Evolutionary conservation across 805 yeast genomes (phyloP), one percentile per base, ranked within the genome.

Genomic region (Yarrowia bubula): DNA sequence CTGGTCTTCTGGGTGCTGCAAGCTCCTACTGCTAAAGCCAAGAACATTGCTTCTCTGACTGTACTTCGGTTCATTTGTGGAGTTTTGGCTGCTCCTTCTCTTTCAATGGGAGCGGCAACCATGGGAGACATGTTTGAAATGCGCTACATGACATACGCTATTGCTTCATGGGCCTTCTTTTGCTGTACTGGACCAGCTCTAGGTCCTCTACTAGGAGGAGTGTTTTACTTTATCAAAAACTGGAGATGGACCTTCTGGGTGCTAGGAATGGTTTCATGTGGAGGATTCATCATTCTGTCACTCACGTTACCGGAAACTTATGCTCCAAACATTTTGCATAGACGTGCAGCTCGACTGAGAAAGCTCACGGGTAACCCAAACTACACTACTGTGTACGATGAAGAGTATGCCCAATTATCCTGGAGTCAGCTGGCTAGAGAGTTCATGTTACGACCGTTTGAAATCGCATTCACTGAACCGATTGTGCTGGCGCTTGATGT

Each of bases 51-150:
- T 8, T 83, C 82, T 0, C 72, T 85, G 65, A 75, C 79, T 1
- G 77, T 81, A 0, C 71, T 83, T 61, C 76, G 88, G 70, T 90
- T 90, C 73, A 84, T 91, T 72, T 80, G 90, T 33, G 96, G 96
- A 1, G 80, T 87, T 22, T 81, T 88, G 63, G 89, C 93, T 1
- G 86, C 93, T 1, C 96, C 96, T 4, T 91, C 95, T 0, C 80
- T 90, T 74, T 87, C 96, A 4, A 84, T 89, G 70, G 96, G 92
- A n/a, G 92, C 92, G 66, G 88, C 86, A 8, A 76, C 84, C 5
- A 72, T 84, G 58, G 81, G 83, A 32, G 88, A 85, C 71, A 72
- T 84, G 51, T 72, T 81, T 11, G 48, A 71, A 5, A 74, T 76
- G n/a, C 76, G 81, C 6, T 74, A 75, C 67, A 72, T 80, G 46